Conservation (phyloP, 345 rosid genomes). For the Salix caprea region DNA sequence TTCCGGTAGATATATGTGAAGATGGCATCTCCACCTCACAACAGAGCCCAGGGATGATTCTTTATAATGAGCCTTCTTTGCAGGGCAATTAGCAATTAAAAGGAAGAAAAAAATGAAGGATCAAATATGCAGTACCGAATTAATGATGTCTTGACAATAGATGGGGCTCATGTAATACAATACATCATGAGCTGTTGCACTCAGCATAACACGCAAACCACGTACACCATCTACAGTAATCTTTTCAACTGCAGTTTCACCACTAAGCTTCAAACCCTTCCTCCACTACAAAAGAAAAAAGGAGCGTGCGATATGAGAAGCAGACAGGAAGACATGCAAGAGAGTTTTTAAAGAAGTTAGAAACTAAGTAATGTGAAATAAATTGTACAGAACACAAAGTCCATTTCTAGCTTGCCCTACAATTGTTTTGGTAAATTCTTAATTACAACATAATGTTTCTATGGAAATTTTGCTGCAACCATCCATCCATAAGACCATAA, state of each 20-base stretch:
- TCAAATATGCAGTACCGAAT: slow-evolving; percentile 56
- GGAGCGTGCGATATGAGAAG: neutral
- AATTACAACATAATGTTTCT: neutral
- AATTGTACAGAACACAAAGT: neutral
- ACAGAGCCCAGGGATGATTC: slow-evolving; percentile 1
- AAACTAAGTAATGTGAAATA: neutral
- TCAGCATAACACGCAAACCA: slow-evolving; percentile 75
- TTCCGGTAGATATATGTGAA: neutral
- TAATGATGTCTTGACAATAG: slow-evolving; percentile 86
- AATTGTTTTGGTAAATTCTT: neutral
- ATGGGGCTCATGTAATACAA: slow-evolving; percentile 97
- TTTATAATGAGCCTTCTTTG: neutral
- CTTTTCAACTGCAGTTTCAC: slow-evolving; percentile 92
- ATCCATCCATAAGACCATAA: neutral
- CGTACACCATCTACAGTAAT: slow-evolving; percentile 94
- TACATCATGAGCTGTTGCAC: slow-evolving; percentile 97
- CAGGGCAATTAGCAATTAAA: neutral
- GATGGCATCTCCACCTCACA: slow-evolving; percentile 5
- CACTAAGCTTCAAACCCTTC: slow-evolving; percentile 91
- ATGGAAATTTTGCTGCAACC: slow-evolving; percentile 6
- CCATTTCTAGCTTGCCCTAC: neutral
- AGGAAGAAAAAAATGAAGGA: neutral
- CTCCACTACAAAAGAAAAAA: slow-evolving; percentile 66
- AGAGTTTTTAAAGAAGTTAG: neutral
- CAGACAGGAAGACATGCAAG: neutral